Evolutionary conservation across 2,329 filamentous ascomycete species (phyloP).

Genomic region (Colletotrichum melonis): DNA sequence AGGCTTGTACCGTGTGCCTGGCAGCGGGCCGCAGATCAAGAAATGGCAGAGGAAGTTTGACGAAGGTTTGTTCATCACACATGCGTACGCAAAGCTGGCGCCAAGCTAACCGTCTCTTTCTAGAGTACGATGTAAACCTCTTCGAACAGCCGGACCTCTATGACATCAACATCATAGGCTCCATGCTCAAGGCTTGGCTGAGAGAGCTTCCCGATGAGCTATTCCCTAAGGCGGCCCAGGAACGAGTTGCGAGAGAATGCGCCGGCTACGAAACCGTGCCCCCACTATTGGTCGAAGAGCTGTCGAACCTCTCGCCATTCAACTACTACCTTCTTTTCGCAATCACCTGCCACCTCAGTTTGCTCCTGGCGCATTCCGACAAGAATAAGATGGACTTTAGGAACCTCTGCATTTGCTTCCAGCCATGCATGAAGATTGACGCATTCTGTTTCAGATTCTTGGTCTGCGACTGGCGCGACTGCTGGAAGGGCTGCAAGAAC

Average conservation of each 20-base stretch:
- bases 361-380: constrained; percentile 89
- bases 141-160: constrained; percentile 90
- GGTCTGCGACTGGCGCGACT: constrained; percentile 94
- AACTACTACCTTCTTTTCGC: constrained; percentile 98
- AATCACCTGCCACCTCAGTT: constrained; percentile 94
- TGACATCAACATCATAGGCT: constrained; percentile 96
- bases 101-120: background rate
- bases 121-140: constrained; percentile 88
- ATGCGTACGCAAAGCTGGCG: constrained; percentile 41
- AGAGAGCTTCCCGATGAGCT: constrained; percentile 94
- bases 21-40: constrained; percentile 89
- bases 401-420: constrained; percentile 96
- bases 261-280: constrained; percentile 83
- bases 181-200: constrained; percentile 96
- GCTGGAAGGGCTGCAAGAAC: constrained; percentile 96
- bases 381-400: constrained; percentile 99
- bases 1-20: constrained; percentile 91
- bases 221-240: constrained; percentile 86
- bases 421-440: constrained; percentile 96
- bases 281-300: constrained; percentile 87
- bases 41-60: constrained; percentile 95
- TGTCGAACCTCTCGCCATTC: constrained; percentile 94
- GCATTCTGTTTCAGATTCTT: constrained; percentile 95
- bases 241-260: constrained; percentile 83
- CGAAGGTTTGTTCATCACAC: constrained; percentile 63